These are phyloP conservation scores for Salvia hispanica DNA, from an alignment of 257 asterid species.

Conservation along the genomic window DNA sequence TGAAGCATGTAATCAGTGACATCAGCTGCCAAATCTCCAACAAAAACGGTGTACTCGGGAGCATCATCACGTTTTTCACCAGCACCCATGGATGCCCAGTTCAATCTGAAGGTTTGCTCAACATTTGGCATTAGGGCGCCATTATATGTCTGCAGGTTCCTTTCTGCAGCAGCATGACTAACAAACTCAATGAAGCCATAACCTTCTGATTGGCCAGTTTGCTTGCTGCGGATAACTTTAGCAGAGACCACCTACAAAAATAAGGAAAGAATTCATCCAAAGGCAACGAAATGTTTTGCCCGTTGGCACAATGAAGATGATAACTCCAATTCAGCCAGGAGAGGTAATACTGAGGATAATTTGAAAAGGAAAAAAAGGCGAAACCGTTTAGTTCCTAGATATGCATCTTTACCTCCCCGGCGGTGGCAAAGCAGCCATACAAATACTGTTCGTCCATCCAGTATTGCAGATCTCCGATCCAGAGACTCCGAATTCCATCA, in stretches of 20 bases:
- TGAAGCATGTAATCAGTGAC: conserved; percentile 88
- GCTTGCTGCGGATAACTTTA: conserved; percentile 89
- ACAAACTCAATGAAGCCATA: conserved; percentile 85
- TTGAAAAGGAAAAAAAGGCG: not conserved
- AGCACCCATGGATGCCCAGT: conserved; percentile 97
- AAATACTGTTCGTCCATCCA: conserved; percentile 93
- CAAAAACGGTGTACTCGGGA: conserved; percentile 78
- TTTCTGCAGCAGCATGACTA: conserved; percentile 90
- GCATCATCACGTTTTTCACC: conserved; percentile 87
- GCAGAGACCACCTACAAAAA: conserved; percentile 60
- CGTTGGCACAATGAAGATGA: not conserved
- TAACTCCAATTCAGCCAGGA: not conserved
- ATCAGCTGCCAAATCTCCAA: conserved; percentile 95
- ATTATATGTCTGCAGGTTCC: conserved; percentile 61
- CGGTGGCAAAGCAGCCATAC: conserved; percentile 48
- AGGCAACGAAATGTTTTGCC: not conserved
- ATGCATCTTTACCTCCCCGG: conserved; percentile 65
- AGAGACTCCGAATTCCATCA: conserved; percentile 81
- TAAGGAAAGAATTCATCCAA: too few species aligned
- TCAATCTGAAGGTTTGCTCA: conserved; percentile 76
- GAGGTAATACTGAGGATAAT: too few species aligned
- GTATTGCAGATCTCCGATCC: conserved; percentile 95
- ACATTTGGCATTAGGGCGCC: conserved; percentile 76
- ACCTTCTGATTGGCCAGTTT: conserved; percentile 75
- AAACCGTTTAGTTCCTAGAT: not conserved